These are phyloP conservation scores for Cymbidium sinense DNA, from an alignment of 106 monocot species.

Conservation along the genomic window DNA sequence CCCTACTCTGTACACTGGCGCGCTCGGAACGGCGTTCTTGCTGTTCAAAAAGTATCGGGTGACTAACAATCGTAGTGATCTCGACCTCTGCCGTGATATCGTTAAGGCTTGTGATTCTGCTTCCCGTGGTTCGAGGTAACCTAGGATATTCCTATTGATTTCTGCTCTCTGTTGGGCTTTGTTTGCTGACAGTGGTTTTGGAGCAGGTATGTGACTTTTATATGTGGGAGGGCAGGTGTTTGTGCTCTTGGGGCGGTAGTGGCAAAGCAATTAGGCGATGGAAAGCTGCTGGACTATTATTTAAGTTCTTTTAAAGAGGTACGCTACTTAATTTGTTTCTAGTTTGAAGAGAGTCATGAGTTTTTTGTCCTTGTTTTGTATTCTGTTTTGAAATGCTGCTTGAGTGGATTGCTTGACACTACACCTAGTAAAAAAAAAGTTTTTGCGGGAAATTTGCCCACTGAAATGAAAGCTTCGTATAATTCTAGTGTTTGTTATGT, in stretches of 20 bases:
- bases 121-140: slow-evolving; percentile 38
- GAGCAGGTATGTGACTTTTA: slow-evolving; percentile 66
- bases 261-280: slow-evolving; percentile 51
- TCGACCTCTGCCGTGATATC: slow-evolving; percentile 47
- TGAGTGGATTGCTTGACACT: neutral
- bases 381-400: neutral
- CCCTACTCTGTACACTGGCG: slow-evolving; percentile 63
- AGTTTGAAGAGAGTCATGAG: neutral
- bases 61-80: slow-evolving; percentile 34
- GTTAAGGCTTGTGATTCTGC: slow-evolving; percentile 43
- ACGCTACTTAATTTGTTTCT: neutral
- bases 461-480: neutral
- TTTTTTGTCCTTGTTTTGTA: neutral
- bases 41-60: slow-evolving; percentile 59
- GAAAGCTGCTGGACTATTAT: slow-evolving; percentile 39
- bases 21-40: slow-evolving; percentile 71
- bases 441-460: neutral
- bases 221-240: slow-evolving; percentile 77
- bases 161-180: neutral
- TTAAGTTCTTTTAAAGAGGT: slow-evolving; percentile 77
- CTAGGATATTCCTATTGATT: neutral
- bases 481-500: neutral
- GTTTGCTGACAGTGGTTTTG: neutral
- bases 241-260: slow-evolving; percentile 83
- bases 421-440: neutral